Conservation (phyloP, 116 monocot genomes). For the Iris pallida region DNA sequence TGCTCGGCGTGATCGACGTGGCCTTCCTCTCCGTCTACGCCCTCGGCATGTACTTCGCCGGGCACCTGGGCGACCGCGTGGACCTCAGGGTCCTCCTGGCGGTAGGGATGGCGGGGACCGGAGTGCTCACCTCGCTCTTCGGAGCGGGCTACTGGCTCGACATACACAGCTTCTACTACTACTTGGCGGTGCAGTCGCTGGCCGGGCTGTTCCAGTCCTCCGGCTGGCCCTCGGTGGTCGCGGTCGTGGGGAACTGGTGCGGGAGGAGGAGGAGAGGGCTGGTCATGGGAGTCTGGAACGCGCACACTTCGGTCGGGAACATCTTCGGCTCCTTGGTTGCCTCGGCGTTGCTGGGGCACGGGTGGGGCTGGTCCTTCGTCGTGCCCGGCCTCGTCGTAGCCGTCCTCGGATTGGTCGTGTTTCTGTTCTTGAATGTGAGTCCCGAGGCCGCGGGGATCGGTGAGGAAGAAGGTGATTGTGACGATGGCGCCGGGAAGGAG, state of each 20-base stretch:
- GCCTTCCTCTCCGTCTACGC: slow-evolving; percentile 68
- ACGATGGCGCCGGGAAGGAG: not conserved
- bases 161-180: slow-evolving; percentile 27
- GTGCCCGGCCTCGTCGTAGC: slow-evolving; percentile 25
- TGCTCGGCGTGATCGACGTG: slow-evolving; percentile 68
- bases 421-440: slow-evolving; percentile 25
- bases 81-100: slow-evolving; percentile 21
- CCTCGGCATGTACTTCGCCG: slow-evolving; percentile 59
- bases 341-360: slow-evolving; percentile 22
- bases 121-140: slow-evolving; percentile 23
- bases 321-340: slow-evolving; percentile 31
- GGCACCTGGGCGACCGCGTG: slow-evolving; percentile 33
- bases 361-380: slow-evolving; percentile 39
- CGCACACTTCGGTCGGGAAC: slow-evolving; percentile 39
- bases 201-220: slow-evolving; percentile 42
- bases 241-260: slow-evolving; percentile 34
- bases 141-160: slow-evolving; percentile 30
- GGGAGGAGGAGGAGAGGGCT: slow-evolving; percentile 30
- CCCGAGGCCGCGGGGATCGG: slow-evolving; percentile 18
- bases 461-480: not conserved
- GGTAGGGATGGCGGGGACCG: slow-evolving; percentile 27
- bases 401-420: slow-evolving; percentile 17
- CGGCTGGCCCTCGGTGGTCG: slow-evolving; percentile 37
- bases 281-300: slow-evolving; percentile 48
- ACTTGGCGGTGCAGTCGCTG: slow-evolving; percentile 23